These are phyloP conservation scores for Aspergillus jensenii DNA, from an alignment of 2,329 filamentous ascomycete genomes.

Conservation along the genomic window DNA sequence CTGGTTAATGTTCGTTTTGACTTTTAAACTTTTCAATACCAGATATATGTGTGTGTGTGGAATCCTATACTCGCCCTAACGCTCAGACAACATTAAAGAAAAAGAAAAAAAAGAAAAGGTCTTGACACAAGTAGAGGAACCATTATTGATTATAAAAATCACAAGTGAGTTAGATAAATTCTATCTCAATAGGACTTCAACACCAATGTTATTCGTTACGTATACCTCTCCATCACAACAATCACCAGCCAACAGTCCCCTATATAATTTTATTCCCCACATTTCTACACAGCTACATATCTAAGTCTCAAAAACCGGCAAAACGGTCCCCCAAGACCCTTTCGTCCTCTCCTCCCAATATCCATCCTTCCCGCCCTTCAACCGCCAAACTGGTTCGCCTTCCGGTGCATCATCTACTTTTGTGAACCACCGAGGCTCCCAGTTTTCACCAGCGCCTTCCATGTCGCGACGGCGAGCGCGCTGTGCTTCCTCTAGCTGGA, in stretches of 20 bases:
- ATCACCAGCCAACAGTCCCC: not conserved
- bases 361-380: slow-evolving; percentile 78
- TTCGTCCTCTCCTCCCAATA: slow-evolving; percentile 87
- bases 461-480: slow-evolving; percentile 69
- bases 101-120: too few species aligned
- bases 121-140: too few species aligned
- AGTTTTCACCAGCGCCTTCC: slow-evolving; percentile 71
- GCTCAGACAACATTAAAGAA: too few species aligned
- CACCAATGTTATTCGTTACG: not conserved
- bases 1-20: too few species aligned
- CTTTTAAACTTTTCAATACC: too few species aligned
- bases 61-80: too few species aligned
- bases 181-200: not conserved
- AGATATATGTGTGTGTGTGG: too few species aligned
- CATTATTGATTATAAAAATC: too few species aligned
- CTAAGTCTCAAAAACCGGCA: slow-evolving; percentile 52
- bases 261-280: not conserved
- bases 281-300: not conserved
- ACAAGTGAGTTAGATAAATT: not conserved
- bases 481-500: slow-evolving; percentile 81
- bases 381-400: slow-evolving; percentile 59
- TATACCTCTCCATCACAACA: not conserved
- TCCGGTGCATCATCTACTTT: slow-evolving; percentile 52
- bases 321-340: slow-evolving; percentile 64
- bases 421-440: slow-evolving; percentile 82